Evolutionary conservation across 179 eudicot species (phyloP), one percentile per base, ranked within the genome.

Genomic region (Drosera spatulata): DNA sequence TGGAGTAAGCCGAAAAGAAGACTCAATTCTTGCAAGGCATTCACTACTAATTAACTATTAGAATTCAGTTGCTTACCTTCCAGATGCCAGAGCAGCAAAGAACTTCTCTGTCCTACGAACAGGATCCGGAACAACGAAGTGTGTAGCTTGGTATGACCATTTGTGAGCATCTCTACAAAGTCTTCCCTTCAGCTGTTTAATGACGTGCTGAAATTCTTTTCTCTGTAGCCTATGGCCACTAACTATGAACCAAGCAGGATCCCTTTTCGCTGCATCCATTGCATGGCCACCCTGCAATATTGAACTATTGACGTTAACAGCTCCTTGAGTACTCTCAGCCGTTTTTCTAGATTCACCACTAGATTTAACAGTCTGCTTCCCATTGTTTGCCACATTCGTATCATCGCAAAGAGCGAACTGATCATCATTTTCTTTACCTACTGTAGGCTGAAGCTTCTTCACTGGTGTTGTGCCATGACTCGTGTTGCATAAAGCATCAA

Each of bases 101-200:
- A 93, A 84, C 75, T 93, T 93, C 60, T 93, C 99, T 10, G 96
- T 89, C 75, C 99, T 76, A 56, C 88, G 79, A 51, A 89, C 58
- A 11, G 95, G 96, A 58, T 82, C 99, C 0, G 99, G 95, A 58
- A 82, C 80, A 66, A 93, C 67, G 54, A 88, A 86, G 73, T 93
- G 99, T 41, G 99, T 86, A 41, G 99, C 99, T 65, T 93, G 96
- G 72, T 93, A 93, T 15, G 95, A 86, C 99, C 99, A 93, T 48
- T 84, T 76, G 66, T 93, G 99, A 67, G 95, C 79, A 78, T 88
- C 99, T 68, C 95, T 78, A 75, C 99, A 88, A 14, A 84, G 77
- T 76, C 73, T 84, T 66, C 96, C 99, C 78, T 72, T 86, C 61
- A 93, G 78, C 50, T 74, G 76, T 79, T 61, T 80, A 65, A 93